Conservation (phyloP, 2,329 filamentous ascomycete genomes). For the Aspergillus sp. region DNA sequence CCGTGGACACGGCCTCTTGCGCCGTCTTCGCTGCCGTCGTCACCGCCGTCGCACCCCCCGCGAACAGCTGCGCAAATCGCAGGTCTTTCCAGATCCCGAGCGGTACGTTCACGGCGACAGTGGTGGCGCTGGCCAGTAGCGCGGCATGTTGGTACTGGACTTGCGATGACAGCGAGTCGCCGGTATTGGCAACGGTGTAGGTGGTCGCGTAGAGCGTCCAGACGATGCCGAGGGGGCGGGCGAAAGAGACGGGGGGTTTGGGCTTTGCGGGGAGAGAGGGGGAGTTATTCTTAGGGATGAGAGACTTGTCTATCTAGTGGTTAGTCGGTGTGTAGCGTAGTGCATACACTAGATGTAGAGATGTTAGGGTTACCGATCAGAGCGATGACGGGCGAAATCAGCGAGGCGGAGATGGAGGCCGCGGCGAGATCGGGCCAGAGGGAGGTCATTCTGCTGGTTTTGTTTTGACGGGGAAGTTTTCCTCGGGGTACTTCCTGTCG, state of each 20-base stretch:
- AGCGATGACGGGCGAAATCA: background rate
- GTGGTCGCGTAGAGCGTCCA: slow-evolving; percentile 73
- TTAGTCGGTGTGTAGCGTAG: background rate
- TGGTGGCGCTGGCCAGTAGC: slow-evolving; percentile 42
- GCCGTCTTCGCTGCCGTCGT: background rate
- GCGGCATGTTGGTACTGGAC: background rate
- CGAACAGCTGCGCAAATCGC: slow-evolving; percentile 65
- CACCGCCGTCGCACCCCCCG: background rate
- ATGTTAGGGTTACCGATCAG: background rate
- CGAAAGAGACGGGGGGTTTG: slow-evolving; percentile 31
- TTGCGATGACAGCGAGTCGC: slow-evolving; percentile 49
- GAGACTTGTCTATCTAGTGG: background rate
- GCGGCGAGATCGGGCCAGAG: background rate
- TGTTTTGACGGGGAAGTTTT: too few species aligned
- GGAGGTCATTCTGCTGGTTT: background rate
- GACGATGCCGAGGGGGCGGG: slow-evolving; percentile 39
- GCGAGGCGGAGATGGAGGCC: background rate
- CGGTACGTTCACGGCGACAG: slow-evolving; percentile 56
- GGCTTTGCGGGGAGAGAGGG: slow-evolving; percentile 16
- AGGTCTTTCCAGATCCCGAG: slow-evolving; percentile 33
- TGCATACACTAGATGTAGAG: background rate
- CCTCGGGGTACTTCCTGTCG: too few species aligned
- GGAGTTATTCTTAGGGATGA: background rate
- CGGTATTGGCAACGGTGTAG: slow-evolving; percentile 77
- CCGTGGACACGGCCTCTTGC: background rate